phyloP scores from a whole-genome alignment of 2,329 filamentous ascomycete genomes.

The Ophiosphaerella herpotricha region DNA sequence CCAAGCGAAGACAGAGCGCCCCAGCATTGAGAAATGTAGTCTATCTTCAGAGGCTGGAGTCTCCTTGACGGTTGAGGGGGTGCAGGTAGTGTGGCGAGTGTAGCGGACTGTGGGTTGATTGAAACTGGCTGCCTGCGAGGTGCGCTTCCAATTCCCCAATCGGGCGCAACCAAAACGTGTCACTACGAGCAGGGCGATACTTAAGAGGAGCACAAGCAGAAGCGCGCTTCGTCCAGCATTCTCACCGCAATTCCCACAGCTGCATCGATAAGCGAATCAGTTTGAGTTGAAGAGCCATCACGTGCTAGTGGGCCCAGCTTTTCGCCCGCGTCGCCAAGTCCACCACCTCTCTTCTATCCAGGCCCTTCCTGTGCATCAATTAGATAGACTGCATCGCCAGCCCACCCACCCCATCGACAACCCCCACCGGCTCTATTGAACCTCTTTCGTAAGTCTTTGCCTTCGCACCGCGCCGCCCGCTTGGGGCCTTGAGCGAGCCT shows the following conservation, averaged over 20 bases:
- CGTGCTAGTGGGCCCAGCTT: conserved; percentile 37
- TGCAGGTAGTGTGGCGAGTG: neutral
- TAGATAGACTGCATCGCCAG: conserved; percentile 47
- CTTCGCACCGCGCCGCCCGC: conserved; percentile 14
- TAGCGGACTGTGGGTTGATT: conserved; percentile 11
- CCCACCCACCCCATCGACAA: conserved; percentile 42
- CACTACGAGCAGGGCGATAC: conserved; percentile 20
- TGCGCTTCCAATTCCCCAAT: conserved; percentile 19
- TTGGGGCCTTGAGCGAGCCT: conserved; percentile 16
- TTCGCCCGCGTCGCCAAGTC: conserved; percentile 28
- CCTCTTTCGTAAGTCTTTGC: conserved; percentile 41
- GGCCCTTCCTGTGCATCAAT: conserved; percentile 47
- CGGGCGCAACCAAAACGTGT: conserved; percentile 38
- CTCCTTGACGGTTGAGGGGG: no score
- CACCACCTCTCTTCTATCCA: conserved; percentile 44
- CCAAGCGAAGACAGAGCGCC: neutral
- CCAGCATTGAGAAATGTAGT: neutral
- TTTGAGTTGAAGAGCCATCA: conserved; percentile 27
- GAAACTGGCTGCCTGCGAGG: conserved; percentile 33
- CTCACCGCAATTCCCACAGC: conserved; percentile 23
- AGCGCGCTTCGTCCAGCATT: neutral
- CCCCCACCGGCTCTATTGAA: conserved; percentile 42
- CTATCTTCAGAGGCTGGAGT: neutral
- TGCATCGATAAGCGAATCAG: conserved; percentile 24
- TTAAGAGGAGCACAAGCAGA: conserved; percentile 21